Conservation (phyloP, 1,139 yeast genomes). For the Pichia sp. region DNA sequence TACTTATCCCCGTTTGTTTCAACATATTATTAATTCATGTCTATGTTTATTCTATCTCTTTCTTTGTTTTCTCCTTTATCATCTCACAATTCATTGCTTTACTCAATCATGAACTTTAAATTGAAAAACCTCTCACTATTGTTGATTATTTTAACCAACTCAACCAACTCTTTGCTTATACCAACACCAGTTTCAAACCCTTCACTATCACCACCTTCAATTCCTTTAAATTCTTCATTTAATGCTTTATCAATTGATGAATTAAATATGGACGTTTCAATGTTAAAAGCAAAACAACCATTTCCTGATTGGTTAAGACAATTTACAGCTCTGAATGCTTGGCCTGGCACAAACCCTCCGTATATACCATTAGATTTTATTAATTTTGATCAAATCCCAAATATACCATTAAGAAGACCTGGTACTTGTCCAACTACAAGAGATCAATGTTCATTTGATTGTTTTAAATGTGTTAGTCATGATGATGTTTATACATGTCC, state of each 20-base stretch:
- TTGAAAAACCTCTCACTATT: neutral
- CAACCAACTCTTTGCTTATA: neutral
- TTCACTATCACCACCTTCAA: neutral
- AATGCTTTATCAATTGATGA: neutral
- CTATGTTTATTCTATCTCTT: neutral
- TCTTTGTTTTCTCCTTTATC: neutral
- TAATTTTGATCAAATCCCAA: conserved; percentile 46
- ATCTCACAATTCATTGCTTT: neutral
- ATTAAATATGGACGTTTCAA: neutral
- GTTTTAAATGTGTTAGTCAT: conserved; percentile 67
- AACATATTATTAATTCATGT: neutral
- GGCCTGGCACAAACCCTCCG: conserved; percentile 89
- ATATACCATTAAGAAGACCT: conserved; percentile 44
- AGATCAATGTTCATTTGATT: conserved; percentile 75
- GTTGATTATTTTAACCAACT: neutral
- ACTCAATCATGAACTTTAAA: neutral
- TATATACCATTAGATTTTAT: conserved; percentile 74
- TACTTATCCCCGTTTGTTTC: neutral
- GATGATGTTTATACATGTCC: conserved; percentile 79
- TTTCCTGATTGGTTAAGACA: conserved; percentile 77
- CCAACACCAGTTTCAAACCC: neutral
- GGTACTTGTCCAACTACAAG: conserved; percentile 53
- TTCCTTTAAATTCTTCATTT: neutral
- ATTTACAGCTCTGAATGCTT: conserved; percentile 61
- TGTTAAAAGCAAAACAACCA: conserved; percentile 3